These are phyloP conservation scores for Rhazya stricta DNA, from an alignment of 257 asterid species.

Conservation along the genomic window DNA sequence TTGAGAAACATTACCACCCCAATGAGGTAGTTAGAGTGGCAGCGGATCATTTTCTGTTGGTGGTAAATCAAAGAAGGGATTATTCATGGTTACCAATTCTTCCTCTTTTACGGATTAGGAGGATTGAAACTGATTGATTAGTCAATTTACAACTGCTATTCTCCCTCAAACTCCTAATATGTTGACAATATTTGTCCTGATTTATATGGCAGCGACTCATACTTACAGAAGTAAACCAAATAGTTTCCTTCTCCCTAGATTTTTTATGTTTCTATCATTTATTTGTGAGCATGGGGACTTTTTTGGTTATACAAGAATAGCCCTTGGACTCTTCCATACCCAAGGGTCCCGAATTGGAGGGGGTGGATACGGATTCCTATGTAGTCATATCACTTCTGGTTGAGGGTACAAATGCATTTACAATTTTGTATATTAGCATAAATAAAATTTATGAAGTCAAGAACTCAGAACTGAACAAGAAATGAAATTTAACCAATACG, in stretches of 20 bases:
- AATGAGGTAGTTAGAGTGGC: constrained; percentile 37
- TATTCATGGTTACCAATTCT: too few relatives aligned
- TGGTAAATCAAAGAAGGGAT: constrained; percentile 79
- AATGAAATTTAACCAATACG: not conserved
- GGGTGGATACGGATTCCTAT: not conserved
- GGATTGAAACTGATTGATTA: not conserved
- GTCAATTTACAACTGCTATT: too few relatives aligned
- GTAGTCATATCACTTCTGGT: not conserved
- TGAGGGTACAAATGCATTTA: not conserved
- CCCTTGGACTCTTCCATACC: not conserved
- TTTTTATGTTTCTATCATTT: too few relatives aligned
- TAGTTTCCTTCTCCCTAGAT: too few relatives aligned
- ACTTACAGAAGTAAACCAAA: not conserved
- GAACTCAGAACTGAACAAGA: not conserved
- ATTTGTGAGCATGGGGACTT: too few relatives aligned
- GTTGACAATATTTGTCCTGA: not conserved
- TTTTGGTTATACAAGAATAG: too few relatives aligned
- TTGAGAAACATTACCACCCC: constrained; percentile 33
- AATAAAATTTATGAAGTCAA: not conserved
- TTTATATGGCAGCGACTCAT: not conserved
- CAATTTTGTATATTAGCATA: not conserved
- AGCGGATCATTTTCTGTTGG: constrained; percentile 75
- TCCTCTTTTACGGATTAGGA: not conserved
- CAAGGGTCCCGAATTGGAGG: not conserved
- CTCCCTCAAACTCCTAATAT: not conserved